Percentiles rank a stretch among this genome's conserved stretches.
These are phyloP conservation scores for Kazachstania taianensis DNA, from an alignment of 805 yeast genomes.

Conservation along the genomic window DNA sequence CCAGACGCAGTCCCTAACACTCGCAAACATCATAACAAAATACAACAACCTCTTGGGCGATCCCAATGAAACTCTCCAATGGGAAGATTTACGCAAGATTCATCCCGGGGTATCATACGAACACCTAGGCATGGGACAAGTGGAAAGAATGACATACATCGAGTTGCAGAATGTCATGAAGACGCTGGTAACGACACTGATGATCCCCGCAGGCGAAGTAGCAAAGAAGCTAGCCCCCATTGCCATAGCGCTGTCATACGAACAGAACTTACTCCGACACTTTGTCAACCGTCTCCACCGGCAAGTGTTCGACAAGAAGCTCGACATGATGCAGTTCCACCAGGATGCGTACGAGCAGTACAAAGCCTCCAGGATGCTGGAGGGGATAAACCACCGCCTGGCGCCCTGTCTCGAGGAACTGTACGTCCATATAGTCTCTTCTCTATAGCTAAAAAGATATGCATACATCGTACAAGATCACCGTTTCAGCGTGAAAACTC, in stretches of 20 bases:
- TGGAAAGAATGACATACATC: conserved; percentile 19
- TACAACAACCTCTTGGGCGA: conserved; percentile 16
- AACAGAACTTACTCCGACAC: conserved; percentile 21
- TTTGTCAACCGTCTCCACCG: conserved; percentile 28
- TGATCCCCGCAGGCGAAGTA: conserved; percentile 26
- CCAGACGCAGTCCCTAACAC: neutral
- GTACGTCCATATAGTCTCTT: conserved; percentile 10
- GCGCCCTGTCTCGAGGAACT: conserved; percentile 23
- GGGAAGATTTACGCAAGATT: conserved; percentile 1
- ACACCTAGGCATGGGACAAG: conserved; percentile 6
- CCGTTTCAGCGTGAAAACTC: no score
- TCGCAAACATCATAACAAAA: neutral
- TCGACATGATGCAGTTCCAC: conserved; percentile 18
- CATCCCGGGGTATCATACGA: conserved; percentile 1
- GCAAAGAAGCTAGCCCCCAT: conserved; percentile 21
- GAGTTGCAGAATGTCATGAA: conserved; percentile 30
- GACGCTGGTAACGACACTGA: conserved; percentile 25
- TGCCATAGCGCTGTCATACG: conserved; percentile 19
- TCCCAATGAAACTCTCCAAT: conserved; percentile 13
- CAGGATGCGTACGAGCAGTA: conserved; percentile 18
- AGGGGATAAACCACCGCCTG: conserved; percentile 19
- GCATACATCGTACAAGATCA: no score
- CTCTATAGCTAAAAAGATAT: neutral
- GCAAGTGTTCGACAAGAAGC: conserved; percentile 24
- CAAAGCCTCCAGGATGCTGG: conserved; percentile 10